phyloP scores from a whole-genome alignment of 768 basidiomycete genomes.

The Strobilomyces echinocephalus region DNA sequence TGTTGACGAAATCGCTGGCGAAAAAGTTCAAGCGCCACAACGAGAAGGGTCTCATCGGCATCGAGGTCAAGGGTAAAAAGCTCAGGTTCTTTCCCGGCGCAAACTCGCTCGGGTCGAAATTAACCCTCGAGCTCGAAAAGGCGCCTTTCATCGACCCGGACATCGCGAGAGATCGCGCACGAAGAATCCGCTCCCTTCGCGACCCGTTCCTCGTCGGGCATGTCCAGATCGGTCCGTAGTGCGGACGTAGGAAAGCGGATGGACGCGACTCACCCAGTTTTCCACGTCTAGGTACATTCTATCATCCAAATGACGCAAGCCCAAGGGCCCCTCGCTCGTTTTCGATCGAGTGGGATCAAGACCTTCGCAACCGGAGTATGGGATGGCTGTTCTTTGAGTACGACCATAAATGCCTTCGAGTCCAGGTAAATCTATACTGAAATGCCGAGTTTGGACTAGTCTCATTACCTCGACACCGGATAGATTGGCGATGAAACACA shows the following conservation, averaged over 20 bases:
- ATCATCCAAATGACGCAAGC: conserved; percentile 19
- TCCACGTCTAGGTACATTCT: conserved; percentile 22
- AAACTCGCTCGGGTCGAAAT: conserved; percentile 3
- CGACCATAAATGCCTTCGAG: conserved; percentile 59
- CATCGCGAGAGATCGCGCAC: conserved; percentile 45
- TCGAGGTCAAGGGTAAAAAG: conserved; percentile 40
- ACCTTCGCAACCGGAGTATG: conserved; percentile 41
- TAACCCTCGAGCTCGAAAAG: conserved; percentile 42
- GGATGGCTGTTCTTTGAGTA: conserved; percentile 63
- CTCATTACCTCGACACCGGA: neutral
- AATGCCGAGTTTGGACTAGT: too few relatives aligned
- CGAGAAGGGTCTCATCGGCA: conserved; percentile 30
- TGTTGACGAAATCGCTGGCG: conserved; percentile 33
- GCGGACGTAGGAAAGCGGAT: neutral
- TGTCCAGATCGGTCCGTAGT: conserved; percentile 61
- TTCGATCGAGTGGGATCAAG: conserved; percentile 66
- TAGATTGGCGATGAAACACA: conserved; percentile 56
- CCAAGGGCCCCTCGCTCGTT: conserved; percentile 47
- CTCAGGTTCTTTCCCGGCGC: conserved; percentile 27
- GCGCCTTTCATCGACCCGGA: conserved; percentile 54
- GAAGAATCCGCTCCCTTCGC: conserved; percentile 41
- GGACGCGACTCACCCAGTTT: neutral
- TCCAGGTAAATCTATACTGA: conserved; percentile 40
- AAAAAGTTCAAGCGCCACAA: conserved; percentile 45
- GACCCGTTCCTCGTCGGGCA: conserved; percentile 50